phyloP scores from a whole-genome alignment of 257 asterid species.

The Coffea eugenioides region DNA sequence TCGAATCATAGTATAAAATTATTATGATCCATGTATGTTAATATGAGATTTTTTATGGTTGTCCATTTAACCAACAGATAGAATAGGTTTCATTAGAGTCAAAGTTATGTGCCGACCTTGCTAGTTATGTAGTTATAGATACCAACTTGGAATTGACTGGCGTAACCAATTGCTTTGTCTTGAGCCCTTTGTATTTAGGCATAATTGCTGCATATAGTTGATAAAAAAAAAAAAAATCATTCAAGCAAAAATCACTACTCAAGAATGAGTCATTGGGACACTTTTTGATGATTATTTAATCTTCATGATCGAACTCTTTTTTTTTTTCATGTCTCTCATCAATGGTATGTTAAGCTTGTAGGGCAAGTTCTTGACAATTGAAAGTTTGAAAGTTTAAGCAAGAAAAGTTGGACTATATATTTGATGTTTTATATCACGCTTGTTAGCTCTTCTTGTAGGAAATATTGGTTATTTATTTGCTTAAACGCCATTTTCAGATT shows the following conservation, averaged over 20 bases:
- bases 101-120: constrained; percentile 2
- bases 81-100: not conserved
- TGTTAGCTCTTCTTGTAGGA: not conserved
- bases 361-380: not conserved
- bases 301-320: not conserved
- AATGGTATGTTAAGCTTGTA: not conserved
- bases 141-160: constrained; percentile 1
- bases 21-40: not conserved
- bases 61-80: not conserved
- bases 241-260: not conserved
- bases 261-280: not conserved
- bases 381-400: not conserved
- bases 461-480: not conserved
- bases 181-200: constrained; percentile 4
- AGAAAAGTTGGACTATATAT: not conserved
- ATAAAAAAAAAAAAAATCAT: not conserved
- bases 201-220: not conserved
- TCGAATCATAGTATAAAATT: not conserved
- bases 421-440: not conserved
- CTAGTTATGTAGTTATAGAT: not conserved
- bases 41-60: not conserved
- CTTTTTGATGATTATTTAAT: not conserved
- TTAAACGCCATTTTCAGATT: not conserved
- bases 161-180: constrained; percentile 5
- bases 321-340: not conserved